A percentile compares a stretch with the other conserved stretches of the same genome.
phyloP scores from a whole-genome alignment of 352 stramenopile genomes.

The Pythium sp. region DNA sequence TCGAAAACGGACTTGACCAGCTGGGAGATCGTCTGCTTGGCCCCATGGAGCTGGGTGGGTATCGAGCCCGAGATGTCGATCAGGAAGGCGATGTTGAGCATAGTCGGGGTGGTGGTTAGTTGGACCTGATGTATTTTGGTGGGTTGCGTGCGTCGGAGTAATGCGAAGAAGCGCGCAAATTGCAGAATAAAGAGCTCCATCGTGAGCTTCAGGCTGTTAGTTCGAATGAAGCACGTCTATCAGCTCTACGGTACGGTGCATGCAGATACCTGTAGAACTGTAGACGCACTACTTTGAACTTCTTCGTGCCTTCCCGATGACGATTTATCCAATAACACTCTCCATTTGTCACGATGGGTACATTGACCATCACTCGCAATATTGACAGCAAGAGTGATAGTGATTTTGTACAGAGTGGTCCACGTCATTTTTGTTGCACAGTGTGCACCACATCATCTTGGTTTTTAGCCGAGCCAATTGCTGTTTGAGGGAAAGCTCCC shows the following conservation, averaged over 20 bases:
- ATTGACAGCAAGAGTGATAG: too few relatives aligned
- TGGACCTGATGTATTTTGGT: not conserved
- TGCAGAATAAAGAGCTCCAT: not conserved
- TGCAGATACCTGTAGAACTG: not conserved
- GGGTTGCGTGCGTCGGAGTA: not conserved
- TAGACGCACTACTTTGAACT: not conserved
- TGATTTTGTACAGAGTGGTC: too few relatives aligned
- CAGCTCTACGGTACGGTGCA: not conserved
- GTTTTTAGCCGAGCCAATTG: too few relatives aligned
- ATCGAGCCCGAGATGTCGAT: conserved; percentile 76
- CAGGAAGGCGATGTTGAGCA: conserved; percentile 68
- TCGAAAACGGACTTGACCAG: conserved; percentile 54
- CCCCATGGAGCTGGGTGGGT: conserved; percentile 42
- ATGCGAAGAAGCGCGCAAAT: not conserved
- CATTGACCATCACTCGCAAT: too few relatives aligned
- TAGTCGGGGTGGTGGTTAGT: conserved; percentile 11
- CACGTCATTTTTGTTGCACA: too few relatives aligned
- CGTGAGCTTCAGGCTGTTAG: not conserved
- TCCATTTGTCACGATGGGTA: too few relatives aligned
- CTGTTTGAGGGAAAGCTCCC: too few relatives aligned
- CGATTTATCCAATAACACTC: too few relatives aligned
- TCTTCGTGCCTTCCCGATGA: too few relatives aligned
- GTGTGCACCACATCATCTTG: too few relatives aligned
- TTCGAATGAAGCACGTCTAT: too few relatives aligned
- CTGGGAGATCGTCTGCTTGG: conserved; percentile 49